Conservation (phyloP, 148 eudicot genomes). For the Arctostaphylos glauca region DNA sequence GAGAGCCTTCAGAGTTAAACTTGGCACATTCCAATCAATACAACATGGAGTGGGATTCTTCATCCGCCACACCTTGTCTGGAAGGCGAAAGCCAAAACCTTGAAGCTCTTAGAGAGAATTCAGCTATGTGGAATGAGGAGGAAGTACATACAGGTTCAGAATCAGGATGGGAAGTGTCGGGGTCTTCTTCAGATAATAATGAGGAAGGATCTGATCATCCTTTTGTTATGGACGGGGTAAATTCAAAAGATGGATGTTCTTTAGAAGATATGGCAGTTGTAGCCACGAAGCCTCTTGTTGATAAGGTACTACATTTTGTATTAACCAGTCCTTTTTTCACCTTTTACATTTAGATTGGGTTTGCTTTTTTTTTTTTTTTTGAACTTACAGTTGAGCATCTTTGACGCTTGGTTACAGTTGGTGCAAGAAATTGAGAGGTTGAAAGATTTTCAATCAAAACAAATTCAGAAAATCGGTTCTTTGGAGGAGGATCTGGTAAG, state of each 20-base stretch:
- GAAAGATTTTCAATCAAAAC: conserved; percentile 43
- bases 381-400: not conserved
- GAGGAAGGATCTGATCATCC: not conserved
- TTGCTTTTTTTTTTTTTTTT: conserved; percentile 7
- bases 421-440: conserved; percentile 40
- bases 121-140: conserved; percentile 5
- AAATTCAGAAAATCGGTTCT: conserved; percentile 34
- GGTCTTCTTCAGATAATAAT: conserved; percentile 27
- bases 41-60: conserved; percentile 20
- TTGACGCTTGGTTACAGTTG: conserved; percentile 39
- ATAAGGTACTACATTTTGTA: conserved; percentile 31
- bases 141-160: conserved; percentile 4
- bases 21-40: conserved; percentile 13
- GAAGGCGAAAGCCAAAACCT: conserved; percentile 8
- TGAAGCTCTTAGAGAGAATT: conserved; percentile 9
- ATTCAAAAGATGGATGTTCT: conserved; percentile 11
- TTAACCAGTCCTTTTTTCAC: not conserved
- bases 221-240: not conserved
- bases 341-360: conserved; percentile 16
- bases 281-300: conserved; percentile 26
- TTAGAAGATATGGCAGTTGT: conserved; percentile 12
- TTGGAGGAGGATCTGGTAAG: conserved; percentile 59
- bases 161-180: conserved; percentile 6
- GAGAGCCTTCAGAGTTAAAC: conserved; percentile 14
- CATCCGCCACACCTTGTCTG: conserved; percentile 3